Conservation (phyloP, 192 early-diverging fungal genomes). For the Allomyces javanicus region DNA sequence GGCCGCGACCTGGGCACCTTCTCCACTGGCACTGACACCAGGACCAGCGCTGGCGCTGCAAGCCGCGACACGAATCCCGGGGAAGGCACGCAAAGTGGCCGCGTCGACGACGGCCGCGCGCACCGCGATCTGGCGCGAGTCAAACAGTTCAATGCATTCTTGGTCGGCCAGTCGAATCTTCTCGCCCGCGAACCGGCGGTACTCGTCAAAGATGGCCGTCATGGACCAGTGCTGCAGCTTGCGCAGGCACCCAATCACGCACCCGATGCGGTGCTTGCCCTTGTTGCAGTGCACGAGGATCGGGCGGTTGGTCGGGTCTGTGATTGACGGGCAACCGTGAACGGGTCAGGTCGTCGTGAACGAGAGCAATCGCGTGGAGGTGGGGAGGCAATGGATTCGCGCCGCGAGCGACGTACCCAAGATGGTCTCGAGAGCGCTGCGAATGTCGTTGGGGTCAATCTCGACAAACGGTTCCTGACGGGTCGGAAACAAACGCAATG, state of each 20-base stretch:
- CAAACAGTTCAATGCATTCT: not conserved
- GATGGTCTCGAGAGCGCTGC: conserved; percentile 25
- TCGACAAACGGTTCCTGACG: conserved; percentile 37
- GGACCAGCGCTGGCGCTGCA: too few relatives aligned
- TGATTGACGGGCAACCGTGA: too few relatives aligned
- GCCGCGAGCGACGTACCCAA: conserved; percentile 10
- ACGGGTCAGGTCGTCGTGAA: not conserved
- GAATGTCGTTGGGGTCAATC: conserved; percentile 29
- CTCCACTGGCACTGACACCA: too few relatives aligned
- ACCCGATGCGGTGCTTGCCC: conserved; percentile 88
- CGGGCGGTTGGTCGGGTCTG: conserved; percentile 13
- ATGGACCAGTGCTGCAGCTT: conserved; percentile 91
- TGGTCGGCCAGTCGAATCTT: conserved; percentile 80
- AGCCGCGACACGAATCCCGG: too few relatives aligned
- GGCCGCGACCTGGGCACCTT: too few relatives aligned
- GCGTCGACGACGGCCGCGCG: too few relatives aligned
- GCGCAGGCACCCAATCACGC: conserved; percentile 76
- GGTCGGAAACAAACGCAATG: not conserved
- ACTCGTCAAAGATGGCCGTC: conserved; percentile 95
- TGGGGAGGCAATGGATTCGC: not conserved
- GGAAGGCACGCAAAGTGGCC: too few relatives aligned
- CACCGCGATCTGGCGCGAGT: too few relatives aligned
- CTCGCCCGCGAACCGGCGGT: conserved; percentile 74
- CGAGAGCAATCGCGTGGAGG: not conserved
- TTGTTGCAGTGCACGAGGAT: conserved; percentile 85